A percentile compares a stretch with the other conserved stretches of the same genome.
Evolutionary conservation across 768 basidiomycete genomes (phyloP).

Genomic region (Arthromyces matolae): DNA sequence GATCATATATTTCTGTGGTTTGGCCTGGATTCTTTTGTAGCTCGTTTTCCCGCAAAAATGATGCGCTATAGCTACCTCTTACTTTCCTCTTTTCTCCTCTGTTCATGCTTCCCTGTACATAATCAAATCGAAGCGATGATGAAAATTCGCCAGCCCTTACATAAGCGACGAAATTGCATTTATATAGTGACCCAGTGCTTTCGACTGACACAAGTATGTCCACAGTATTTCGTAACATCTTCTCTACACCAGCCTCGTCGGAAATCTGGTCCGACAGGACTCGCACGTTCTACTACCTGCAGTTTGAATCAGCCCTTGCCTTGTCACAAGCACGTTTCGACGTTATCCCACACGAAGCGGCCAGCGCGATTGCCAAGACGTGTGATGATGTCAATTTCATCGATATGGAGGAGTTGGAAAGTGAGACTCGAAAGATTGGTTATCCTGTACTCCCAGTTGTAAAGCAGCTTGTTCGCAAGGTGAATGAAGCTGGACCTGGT

Average conservation of each 20-base stretch:
- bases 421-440: constrained; percentile 39
- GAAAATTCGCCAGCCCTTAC: too few relatives aligned
- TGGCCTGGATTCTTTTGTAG: constrained; percentile 5
- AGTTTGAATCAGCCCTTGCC: constrained; percentile 31
- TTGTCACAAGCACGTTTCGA: constrained; percentile 34
- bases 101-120: constrained; percentile 1
- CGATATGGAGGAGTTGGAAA: constrained; percentile 34
- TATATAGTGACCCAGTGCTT: too few relatives aligned
- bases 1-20: neutral
- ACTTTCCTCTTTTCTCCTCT: constrained; percentile 3
- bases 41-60: neutral
- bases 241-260: constrained; percentile 35
- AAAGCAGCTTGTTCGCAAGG: constrained; percentile 37
- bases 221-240: constrained; percentile 35
- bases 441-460: constrained; percentile 44
- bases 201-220: too few relatives aligned
- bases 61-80: constrained; percentile 1
- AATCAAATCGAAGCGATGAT: too few relatives aligned
- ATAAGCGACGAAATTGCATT: too few relatives aligned
- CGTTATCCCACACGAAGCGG: constrained; percentile 38
- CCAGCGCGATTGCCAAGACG: constrained; percentile 29
- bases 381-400: constrained; percentile 34
- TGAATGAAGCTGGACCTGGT: constrained; percentile 29
- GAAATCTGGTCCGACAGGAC: constrained; percentile 38
- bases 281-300: constrained; percentile 31